Base-by-base conservation (phyloP, 345 rosid species). In the Salix koriyanagi region DNA sequence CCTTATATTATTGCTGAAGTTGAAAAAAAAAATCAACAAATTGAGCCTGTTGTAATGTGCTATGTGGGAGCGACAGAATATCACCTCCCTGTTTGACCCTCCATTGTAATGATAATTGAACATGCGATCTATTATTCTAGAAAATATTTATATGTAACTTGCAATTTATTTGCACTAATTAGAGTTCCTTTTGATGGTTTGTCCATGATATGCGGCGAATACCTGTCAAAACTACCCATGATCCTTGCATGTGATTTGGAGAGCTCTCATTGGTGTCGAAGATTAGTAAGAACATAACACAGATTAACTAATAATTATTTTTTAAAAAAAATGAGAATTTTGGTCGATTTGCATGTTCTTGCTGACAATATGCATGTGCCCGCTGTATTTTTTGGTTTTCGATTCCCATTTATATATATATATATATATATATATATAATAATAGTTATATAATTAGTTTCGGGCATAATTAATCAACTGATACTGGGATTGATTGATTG, bases 181-280 rank as follows among this genome's bases (percentile, higher is more conserved):
- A 42, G 30, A 4, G 28, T 69, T 54, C 30, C 50, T 56, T 83
- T 58, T 61, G 32, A 30, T 30, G 72, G 65, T 83, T 61, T 80
- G 44, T 73, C 83, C 90, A 58, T 80, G 84, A 84, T 87, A 86
- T 75, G 88, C 87, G 89, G 88, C 84, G 66, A 76, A 83, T 83
- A 88, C 88, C 85, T 75, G 78, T 79, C 85, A 82, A 86, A 91
- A 89, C 85, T 79, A 84, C 87, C 85, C 85, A 85, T 84, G 89
- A 91, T 89, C 75, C 86, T 88, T 82, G 66, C 96, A 91, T 89
- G 91, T 86, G 93, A 84, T 75, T 74, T 46, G 64, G 68, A 77
- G 72, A 39, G 54, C 61, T 67, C 14, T 67, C 68, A n/a, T 10
- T 46, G 19, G 37, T 28, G 18, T 7, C n/a, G 46, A 19, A 6